These are phyloP conservation scores for Coemansia sp. DNA, from an alignment of 192 early-diverging fungal genomes.

Conservation along the genomic window DNA sequence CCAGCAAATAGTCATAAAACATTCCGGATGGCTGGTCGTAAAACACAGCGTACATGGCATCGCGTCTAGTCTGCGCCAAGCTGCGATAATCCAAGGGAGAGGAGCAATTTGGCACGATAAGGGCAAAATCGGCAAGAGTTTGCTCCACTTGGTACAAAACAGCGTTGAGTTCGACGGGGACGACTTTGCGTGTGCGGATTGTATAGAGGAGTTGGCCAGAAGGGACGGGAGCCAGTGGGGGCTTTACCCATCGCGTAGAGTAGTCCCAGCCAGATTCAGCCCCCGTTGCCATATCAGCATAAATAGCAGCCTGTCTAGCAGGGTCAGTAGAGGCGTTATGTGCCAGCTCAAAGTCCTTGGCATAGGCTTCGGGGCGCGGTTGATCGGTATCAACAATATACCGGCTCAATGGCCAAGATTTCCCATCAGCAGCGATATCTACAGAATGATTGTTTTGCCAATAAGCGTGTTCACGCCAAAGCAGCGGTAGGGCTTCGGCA, in stretches of 20 bases:
- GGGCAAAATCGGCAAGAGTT: conserved; percentile 11
- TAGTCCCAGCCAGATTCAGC: conserved; percentile 76
- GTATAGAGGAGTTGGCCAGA: conserved; percentile 43
- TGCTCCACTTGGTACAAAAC: conserved; percentile 55
- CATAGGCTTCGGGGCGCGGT: conserved; percentile 67
- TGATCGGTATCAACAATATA: conserved; percentile 54
- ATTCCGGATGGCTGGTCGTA: conserved; percentile 45
- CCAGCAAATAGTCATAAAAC: conserved; percentile 60
- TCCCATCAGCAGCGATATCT: conserved; percentile 8
- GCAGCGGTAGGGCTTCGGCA: conserved; percentile 46
- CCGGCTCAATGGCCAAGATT: conserved; percentile 31
- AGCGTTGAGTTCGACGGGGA: conserved; percentile 70
- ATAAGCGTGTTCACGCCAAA: conserved; percentile 60
- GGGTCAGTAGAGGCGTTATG: conserved; percentile 34
- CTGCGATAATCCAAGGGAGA: conserved; percentile 1
- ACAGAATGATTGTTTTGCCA: conserved; percentile 58
- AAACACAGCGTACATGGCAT: conserved; percentile 54
- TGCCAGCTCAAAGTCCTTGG: conserved; percentile 55
- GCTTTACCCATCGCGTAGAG: conserved; percentile 57
- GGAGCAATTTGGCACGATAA: not conserved
- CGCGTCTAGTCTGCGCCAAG: conserved; percentile 30
- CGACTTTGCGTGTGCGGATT: conserved; percentile 54
- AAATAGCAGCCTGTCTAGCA: conserved; percentile 30
- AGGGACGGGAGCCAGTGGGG: conserved; percentile 2
- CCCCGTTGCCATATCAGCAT: conserved; percentile 61